Evolutionary conservation across 1,139 yeast species (phyloP), one percentile per base, ranked within the genome.

Genomic region (Scheffersomyces titani): DNA sequence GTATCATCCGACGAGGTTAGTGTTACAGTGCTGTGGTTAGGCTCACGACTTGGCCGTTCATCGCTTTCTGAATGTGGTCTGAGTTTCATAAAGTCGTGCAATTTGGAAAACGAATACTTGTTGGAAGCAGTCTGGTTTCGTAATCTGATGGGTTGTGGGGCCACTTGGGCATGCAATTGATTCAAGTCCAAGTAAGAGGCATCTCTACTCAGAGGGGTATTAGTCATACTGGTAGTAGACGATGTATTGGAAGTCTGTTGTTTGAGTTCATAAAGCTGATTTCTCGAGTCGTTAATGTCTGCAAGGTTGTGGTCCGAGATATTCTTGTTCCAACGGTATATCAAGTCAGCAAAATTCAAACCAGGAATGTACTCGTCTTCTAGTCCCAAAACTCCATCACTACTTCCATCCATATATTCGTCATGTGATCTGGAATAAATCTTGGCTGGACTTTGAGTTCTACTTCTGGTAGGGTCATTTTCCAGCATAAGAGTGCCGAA

Each of bases 361-460:
- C 87, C 90, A 0, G 92, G 92, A 18, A 88, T 81, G 64, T 88
- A 88, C 65, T 89, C 93, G 68, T 88, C 93, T 64, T 86, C 88
- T 61, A 88, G 74, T 1, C 90, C 91, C 19, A 52, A 51, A 21
- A 60, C 55, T 16, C 62, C 65, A 21, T 60, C 64, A 21, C 57
- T 59, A 19, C 54, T 59, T 16, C 53, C 60, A 18, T 60, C 64
- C 6, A 65, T 58, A 47, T 62, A 61, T 49, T 69, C 73, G 55
- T 71, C 69, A 57, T 76, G 78, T 4, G 78, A 73, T 47, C 71
- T 64, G 24, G 78, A 68, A 59, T 76, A 76, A 16, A 77, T 66
- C 59, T 63, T 62, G 54, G 56, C 57, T 19, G 51, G 56, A 46
- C 49, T 46, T n/a, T 46, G 49, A 22, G 49, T 46, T 2, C 22